Conservation (phyloP, 768 basidiomycete species). For the Lactifluus subvellereus region DNA sequence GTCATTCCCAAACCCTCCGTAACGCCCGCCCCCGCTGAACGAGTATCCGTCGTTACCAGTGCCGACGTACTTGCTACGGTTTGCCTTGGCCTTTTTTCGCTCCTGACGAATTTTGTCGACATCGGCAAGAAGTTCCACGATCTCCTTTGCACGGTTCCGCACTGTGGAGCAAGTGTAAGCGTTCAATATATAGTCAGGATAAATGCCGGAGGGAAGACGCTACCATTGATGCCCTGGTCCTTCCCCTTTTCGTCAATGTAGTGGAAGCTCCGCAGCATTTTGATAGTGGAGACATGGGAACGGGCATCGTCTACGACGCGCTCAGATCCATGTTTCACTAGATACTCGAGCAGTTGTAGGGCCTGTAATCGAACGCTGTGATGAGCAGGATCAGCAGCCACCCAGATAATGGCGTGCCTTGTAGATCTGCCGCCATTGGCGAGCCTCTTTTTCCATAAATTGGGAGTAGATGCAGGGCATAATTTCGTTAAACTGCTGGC, state of each 20-base stretch:
- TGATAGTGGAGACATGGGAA: conserved; percentile 89
- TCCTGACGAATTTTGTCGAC: conserved; percentile 87
- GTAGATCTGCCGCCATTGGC: conserved; percentile 99
- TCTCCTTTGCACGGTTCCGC: conserved; percentile 87
- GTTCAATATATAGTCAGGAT: neutral
- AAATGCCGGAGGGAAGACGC: conserved; percentile 15
- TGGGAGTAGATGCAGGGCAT: conserved; percentile 95
- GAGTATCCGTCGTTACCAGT: conserved; percentile 75
- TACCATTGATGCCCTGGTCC: conserved; percentile 96
- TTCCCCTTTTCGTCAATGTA: conserved; percentile 99
- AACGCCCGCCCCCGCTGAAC: conserved; percentile 54
- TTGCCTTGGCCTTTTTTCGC: conserved; percentile 86
- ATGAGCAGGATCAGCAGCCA: neutral
- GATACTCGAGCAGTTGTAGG: conserved; percentile 88
- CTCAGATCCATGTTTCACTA: conserved; percentile 95
- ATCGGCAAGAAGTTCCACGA: conserved; percentile 87
- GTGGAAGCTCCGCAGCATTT: conserved; percentile 97
- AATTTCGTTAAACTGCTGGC: conserved; percentile 98
- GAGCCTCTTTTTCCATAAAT: conserved; percentile 97
- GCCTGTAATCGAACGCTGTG: conserved; percentile 44
- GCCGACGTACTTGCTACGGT: conserved; percentile 86
- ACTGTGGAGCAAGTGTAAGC: conserved; percentile 44
- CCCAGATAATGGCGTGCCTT: conserved; percentile 48
- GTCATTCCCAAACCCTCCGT: conserved; percentile 68
- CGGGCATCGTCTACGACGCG: conserved; percentile 97